Evolutionary conservation across 2,329 filamentous ascomycete genomes (phyloP).

Genomic region (Arthrobotrys megalospora): DNA sequence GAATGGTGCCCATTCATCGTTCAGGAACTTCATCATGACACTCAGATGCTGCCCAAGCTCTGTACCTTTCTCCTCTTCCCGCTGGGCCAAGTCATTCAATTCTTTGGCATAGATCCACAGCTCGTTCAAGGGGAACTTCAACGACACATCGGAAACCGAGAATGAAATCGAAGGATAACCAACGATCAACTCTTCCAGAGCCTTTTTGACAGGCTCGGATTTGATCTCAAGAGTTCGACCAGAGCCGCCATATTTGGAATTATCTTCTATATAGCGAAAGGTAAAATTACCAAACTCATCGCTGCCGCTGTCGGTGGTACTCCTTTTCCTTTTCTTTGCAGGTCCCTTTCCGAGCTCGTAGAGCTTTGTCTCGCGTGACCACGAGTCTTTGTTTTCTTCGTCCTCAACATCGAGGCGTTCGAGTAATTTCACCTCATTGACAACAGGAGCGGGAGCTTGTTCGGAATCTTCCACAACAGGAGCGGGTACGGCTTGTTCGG

Average conservation of each 20-base stretch:
- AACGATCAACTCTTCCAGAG: conserved; percentile 10
- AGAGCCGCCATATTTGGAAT: not conserved
- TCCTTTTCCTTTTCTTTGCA: not conserved
- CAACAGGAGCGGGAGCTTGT: no score
- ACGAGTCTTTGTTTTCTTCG: not conserved
- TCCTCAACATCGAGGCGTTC: conserved; percentile 3
- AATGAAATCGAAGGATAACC: conserved; percentile 18
- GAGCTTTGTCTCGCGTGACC: not conserved
- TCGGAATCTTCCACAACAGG: no score
- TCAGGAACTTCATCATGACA: conserved; percentile 28
- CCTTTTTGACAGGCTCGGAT: conserved; percentile 20
- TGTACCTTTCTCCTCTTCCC: conserved; percentile 14
- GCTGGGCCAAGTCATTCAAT: conserved; percentile 22
- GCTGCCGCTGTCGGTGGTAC: not conserved
- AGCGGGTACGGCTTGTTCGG: no score
- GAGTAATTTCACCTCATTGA: conserved; percentile 6
- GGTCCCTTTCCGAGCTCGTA: conserved; percentile 13
- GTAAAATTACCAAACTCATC: conserved; percentile 16
- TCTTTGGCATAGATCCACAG: conserved; percentile 15
- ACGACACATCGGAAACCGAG: not conserved
- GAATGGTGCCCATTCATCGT: conserved; percentile 12
- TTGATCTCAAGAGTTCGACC: conserved; percentile 17
- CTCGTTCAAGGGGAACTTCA: conserved; percentile 2
- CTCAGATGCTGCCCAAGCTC: conserved; percentile 10
- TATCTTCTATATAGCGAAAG: conserved; percentile 8